phyloP scores from a whole-genome alignment of 2,329 filamentous ascomycete genomes.

The Huntiella omanensis region DNA sequence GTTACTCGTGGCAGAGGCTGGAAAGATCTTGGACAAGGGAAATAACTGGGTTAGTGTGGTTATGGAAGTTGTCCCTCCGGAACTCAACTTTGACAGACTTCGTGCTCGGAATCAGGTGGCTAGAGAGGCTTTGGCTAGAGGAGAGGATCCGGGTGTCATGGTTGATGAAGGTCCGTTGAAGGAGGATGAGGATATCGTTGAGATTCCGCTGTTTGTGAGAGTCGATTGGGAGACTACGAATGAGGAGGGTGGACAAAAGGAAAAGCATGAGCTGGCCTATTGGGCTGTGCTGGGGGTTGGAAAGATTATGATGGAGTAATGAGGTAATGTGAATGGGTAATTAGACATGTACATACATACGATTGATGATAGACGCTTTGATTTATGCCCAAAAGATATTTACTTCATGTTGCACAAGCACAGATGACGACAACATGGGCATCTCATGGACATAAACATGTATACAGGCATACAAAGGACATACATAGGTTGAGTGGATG shows the following conservation, averaged over 20 bases:
- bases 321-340: background rate
- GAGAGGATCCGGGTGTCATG: constrained; percentile 16
- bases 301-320: constrained; percentile 40
- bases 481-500: too few relatives aligned
- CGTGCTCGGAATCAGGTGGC: constrained; percentile 14
- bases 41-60: constrained; percentile 92
- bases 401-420: background rate
- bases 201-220: constrained; percentile 87
- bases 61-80: constrained; percentile 63
- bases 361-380: constrained; percentile 11
- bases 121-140: background rate
- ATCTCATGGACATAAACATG: too few relatives aligned
- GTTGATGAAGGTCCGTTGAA: constrained; percentile 28
- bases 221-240: constrained; percentile 73
- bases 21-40: constrained; percentile 90
- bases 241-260: constrained; percentile 45
- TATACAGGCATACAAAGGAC: too few relatives aligned
- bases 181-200: constrained; percentile 48
- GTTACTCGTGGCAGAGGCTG: constrained; percentile 43
- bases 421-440: too few relatives aligned
- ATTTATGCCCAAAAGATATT: constrained; percentile 1
- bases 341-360: constrained; percentile 18
- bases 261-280: constrained; percentile 79
- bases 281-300: constrained; percentile 89
- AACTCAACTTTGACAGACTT: constrained; percentile 24